These are phyloP conservation scores for Pseudonitzschia multiseries DNA, from an alignment of 108 stramenopile species.

Conservation along the genomic window DNA sequence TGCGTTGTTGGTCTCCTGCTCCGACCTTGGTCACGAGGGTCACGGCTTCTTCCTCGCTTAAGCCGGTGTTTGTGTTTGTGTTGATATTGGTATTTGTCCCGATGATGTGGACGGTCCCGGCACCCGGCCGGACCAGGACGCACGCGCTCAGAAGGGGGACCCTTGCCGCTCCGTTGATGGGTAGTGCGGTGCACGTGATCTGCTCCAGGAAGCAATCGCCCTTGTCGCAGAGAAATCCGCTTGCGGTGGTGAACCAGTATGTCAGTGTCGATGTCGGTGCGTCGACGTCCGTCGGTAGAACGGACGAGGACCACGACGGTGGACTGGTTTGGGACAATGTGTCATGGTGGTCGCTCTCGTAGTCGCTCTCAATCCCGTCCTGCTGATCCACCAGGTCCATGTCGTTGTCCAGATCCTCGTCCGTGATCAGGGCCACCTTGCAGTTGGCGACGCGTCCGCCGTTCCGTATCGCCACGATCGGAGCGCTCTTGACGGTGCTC, in stretches of 20 bases:
- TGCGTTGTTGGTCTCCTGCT: not conserved
- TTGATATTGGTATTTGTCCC: not conserved
- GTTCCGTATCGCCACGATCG: not conserved
- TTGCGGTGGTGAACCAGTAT: not conserved
- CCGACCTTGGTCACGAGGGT: not conserved
- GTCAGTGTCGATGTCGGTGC: no score
- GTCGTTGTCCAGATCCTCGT: not conserved
- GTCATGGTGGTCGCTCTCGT: no score
- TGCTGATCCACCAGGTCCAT: not conserved
- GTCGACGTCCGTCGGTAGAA: no score
- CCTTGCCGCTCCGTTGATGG: not conserved
- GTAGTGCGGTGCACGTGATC: not conserved
- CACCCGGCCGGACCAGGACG: not conserved
- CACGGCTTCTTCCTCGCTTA: not conserved
- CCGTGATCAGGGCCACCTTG: not conserved
- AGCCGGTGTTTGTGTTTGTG: no score
- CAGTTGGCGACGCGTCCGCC: constrained; percentile 4
- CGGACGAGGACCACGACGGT: no score
- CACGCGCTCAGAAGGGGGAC: not conserved
- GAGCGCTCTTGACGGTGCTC: not conserved
- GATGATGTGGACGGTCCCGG: not conserved
- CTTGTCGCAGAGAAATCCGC: constrained; percentile 6
- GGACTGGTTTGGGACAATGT: no score
- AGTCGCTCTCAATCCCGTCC: not conserved
- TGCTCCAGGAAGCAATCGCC: not conserved